These are phyloP conservation scores for Neonectria neomacrospora DNA, from an alignment of 2,329 filamentous ascomycete genomes.

Conservation along the genomic window DNA sequence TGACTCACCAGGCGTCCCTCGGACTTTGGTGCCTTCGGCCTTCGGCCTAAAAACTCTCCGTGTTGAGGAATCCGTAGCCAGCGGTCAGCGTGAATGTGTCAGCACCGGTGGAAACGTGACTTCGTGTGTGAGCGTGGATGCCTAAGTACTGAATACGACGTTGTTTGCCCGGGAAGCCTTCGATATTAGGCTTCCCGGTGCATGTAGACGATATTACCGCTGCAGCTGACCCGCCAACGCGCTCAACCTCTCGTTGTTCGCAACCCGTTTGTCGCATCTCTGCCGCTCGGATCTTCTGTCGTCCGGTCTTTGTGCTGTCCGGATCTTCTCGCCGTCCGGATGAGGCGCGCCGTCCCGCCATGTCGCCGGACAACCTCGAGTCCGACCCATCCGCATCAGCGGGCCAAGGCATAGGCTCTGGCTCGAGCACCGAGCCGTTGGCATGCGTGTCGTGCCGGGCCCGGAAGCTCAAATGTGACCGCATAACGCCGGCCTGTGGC, in stretches of 20 bases:
- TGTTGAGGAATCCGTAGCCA: conserved; percentile 28
- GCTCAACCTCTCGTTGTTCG: conserved; percentile 5
- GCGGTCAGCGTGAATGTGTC: conserved; percentile 1
- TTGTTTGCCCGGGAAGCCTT: conserved; percentile 26
- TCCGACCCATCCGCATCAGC: conserved; percentile 34
- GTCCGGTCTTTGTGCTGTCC: too few relatives aligned
- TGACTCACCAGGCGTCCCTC: conserved; percentile 36
- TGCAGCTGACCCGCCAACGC: neutral
- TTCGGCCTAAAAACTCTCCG: conserved; percentile 39
- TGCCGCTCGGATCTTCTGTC: conserved; percentile 25
- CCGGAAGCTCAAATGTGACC: conserved; percentile 89
- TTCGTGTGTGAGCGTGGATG: conserved; percentile 26
- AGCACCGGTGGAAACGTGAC: conserved; percentile 33
- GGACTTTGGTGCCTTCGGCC: conserved; percentile 40
- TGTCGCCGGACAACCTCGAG: conserved; percentile 40
- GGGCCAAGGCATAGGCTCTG: conserved; percentile 32
- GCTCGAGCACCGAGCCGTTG: conserved; percentile 60
- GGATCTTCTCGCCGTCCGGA: conserved; percentile 25
- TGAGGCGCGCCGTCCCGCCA: conserved; percentile 30
- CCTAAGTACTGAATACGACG: conserved; percentile 19
- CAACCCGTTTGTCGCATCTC: conserved; percentile 6
- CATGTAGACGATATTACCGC: conserved; percentile 9
- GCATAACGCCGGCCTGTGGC: conserved; percentile 79
- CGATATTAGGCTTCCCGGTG: conserved; percentile 14
- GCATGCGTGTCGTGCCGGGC: conserved; percentile 86